phyloP scores from a whole-genome alignment of 169 alveolate species.

The Plasmodium adleri region DNA sequence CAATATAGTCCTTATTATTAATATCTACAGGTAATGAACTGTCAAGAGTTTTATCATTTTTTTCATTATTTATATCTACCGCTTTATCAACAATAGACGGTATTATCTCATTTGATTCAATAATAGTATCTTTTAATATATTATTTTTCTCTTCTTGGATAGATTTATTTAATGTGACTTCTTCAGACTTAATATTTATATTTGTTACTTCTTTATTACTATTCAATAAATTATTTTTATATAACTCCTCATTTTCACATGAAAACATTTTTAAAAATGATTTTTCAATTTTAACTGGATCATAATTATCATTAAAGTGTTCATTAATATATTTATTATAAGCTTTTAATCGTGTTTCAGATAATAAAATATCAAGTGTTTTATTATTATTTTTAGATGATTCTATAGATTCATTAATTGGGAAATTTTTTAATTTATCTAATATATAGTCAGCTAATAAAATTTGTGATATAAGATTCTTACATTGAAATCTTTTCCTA shows the following conservation, averaged over 20 bases:
- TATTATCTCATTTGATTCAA: no score
- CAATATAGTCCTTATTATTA: background rate
- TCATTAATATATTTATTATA: conserved; percentile 49
- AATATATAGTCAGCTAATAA: conserved; percentile 70
- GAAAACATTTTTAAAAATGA: background rate
- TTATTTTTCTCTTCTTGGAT: no score
- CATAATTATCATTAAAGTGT: conserved; percentile 19
- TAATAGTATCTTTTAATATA: no score
- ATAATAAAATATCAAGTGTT: conserved; percentile 11
- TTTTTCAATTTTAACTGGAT: conserved; percentile 29
- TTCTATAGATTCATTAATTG: conserved; percentile 15
- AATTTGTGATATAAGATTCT: conserved; percentile 52
- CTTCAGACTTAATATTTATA: conserved; percentile 2
- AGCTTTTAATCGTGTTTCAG: conserved; percentile 50
- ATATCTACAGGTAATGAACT: no score
- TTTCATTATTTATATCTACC: no score
- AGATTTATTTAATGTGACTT: background rate
- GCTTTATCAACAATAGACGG: no score
- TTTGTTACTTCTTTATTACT: conserved; percentile 10
- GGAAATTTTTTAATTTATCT: conserved; percentile 55
- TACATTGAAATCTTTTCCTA: conserved; percentile 28
- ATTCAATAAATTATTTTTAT: background rate
- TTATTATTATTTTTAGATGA: conserved; percentile 12
- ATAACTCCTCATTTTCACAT: conserved; percentile 21
- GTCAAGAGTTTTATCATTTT: no score